These are phyloP conservation scores for Tetracentron sinense DNA, from an alignment of 164 flowering plant genomes.

Conservation along the genomic window DNA sequence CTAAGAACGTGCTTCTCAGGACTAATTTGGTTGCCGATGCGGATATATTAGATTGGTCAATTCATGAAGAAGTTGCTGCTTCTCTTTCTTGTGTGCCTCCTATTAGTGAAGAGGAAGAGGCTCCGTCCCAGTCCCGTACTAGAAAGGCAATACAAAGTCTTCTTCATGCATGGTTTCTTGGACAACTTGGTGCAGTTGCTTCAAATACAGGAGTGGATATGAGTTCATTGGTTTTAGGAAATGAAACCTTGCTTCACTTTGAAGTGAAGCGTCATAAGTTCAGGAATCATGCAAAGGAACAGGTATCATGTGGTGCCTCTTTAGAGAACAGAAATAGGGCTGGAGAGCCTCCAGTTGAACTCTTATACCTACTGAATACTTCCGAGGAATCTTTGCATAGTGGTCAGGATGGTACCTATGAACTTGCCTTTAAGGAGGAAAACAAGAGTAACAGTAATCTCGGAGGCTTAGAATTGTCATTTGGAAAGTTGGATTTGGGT, in stretches of 20 bases:
- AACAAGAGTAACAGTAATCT: conserved; percentile 18
- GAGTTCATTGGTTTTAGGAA: conserved; percentile 56
- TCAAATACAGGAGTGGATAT: conserved; percentile 37
- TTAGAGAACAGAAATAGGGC: conserved; percentile 18
- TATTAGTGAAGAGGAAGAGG: conserved; percentile 28
- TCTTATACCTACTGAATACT: conserved; percentile 49
- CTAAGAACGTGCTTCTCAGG: conserved; percentile 15
- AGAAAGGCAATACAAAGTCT: conserved; percentile 40
- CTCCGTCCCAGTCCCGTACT: conserved; percentile 17
- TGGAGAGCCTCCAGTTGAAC: conserved; percentile 31
- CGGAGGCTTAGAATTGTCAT: conserved; percentile 27
- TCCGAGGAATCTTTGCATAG: conserved; percentile 35
- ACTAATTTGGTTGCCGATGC: conserved; percentile 24
- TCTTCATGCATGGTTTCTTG: conserved; percentile 56
- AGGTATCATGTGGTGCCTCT: conserved; percentile 19
- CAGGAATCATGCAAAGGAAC: conserved; percentile 20
- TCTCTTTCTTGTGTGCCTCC: conserved; percentile 30
- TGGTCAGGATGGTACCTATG: conserved; percentile 35
- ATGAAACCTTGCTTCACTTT: conserved; percentile 63
- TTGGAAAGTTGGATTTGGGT: conserved; percentile 50
- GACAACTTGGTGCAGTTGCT: conserved; percentile 54
- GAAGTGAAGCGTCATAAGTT: conserved; percentile 33
- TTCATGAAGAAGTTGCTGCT: conserved; percentile 44
- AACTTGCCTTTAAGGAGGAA: conserved; percentile 39
- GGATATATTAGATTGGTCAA: conserved; percentile 48